Evolutionary conservation across 2,329 filamentous ascomycete genomes (phyloP).

Genomic region (Penicillium sp.): DNA sequence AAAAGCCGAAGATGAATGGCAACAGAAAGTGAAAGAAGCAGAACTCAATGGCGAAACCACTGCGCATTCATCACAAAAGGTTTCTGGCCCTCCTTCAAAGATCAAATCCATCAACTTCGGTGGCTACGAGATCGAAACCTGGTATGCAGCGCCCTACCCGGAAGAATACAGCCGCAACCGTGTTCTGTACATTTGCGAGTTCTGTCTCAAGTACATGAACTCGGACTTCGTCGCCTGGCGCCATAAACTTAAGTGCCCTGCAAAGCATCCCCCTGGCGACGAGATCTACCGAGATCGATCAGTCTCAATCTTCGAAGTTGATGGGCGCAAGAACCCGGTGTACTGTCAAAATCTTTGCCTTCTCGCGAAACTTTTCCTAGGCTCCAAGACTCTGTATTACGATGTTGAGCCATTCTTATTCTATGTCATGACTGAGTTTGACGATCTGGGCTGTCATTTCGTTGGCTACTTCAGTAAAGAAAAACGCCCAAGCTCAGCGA

Average conservation of each 20-base stretch:
- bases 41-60: constrained; percentile 58
- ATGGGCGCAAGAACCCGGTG: constrained; percentile 82
- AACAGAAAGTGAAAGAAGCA: constrained; percentile 53
- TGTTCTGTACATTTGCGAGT: constrained; percentile 97
- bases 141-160: constrained; percentile 96
- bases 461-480: constrained; percentile 99
- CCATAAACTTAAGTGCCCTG: constrained; percentile 92
- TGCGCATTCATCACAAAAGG: constrained; percentile 60
- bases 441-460: constrained; percentile 82
- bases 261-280: constrained; percentile 92
- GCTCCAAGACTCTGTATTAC: constrained; percentile 97
- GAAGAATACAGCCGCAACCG: constrained; percentile 96
- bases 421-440: constrained; percentile 89
- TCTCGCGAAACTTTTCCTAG: constrained; percentile 89
- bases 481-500: constrained; percentile 84
- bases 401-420: constrained; percentile 98
- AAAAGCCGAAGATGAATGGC: constrained; percentile 86
- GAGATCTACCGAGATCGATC: constrained; percentile 95
- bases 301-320: constrained; percentile 94
- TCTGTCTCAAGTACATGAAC: constrained; percentile 98
- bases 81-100: constrained; percentile 79
- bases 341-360: constrained; percentile 96
- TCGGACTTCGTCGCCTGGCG: constrained; percentile 97
- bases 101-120: constrained; percentile 99
- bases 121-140: constrained; percentile 94